These are phyloP conservation scores for Trametes punicea DNA, from an alignment of 768 basidiomycete species.

Conservation along the genomic window DNA sequence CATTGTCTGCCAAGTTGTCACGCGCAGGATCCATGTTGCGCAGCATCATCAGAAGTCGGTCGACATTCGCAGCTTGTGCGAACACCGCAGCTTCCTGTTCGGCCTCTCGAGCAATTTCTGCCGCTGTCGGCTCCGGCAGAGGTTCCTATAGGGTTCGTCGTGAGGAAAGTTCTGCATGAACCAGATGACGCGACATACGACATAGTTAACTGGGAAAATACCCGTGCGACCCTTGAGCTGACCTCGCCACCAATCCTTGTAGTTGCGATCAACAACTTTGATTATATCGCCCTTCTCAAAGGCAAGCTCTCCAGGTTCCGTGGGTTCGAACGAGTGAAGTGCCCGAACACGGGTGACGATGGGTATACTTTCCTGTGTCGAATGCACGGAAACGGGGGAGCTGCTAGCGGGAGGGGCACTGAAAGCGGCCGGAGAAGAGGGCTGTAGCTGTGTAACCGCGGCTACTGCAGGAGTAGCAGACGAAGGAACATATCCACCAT, in stretches of 20 bases:
- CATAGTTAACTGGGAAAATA: conserved; percentile 97
- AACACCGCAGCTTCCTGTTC: conserved; percentile 90
- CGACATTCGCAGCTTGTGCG: conserved; percentile 79
- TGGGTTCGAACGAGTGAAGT: conserved; percentile 83
- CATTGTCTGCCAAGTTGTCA: conserved; percentile 86
- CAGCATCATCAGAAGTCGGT: conserved; percentile 73
- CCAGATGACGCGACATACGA: conserved; percentile 49
- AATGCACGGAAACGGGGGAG: conserved; percentile 29
- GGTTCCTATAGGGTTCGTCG: conserved; percentile 51
- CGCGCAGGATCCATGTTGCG: conserved; percentile 68
- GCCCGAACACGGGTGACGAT: conserved; percentile 83
- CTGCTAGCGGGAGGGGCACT: conserved; percentile 22
- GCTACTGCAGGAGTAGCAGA: conserved; percentile 43
- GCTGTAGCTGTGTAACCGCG: conserved; percentile 29
- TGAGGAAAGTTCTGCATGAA: neutral
- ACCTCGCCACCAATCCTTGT: conserved; percentile 97
- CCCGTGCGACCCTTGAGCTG: conserved; percentile 87
- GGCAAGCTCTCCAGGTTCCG: conserved; percentile 84
- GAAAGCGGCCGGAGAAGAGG: conserved; percentile 19
- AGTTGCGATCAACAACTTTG: conserved; percentile 90
- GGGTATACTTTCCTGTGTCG: conserved; percentile 26
- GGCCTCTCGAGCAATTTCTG: conserved; percentile 75
- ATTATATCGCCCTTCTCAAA: conserved; percentile 93
- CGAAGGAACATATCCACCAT: conserved; percentile 53
- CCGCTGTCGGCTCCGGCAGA: conserved; percentile 77